Conservation (phyloP, 2,329 filamentous ascomycete genomes). For the Sporothrix curviconia region DNA sequence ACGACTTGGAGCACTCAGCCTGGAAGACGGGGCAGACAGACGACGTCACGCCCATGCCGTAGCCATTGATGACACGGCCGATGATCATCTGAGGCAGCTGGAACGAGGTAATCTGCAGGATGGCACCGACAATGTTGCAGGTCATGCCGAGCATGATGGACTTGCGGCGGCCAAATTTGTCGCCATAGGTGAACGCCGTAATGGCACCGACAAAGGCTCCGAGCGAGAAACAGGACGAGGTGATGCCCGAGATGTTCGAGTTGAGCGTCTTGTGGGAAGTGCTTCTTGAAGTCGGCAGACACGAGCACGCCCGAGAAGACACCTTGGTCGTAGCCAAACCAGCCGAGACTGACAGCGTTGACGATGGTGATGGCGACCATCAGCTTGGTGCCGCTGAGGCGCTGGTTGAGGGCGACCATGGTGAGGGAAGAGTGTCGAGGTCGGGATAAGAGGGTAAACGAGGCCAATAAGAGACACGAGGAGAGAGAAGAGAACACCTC, state of each 20-base stretch:
- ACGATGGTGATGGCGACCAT: conserved; percentile 7
- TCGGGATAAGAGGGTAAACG: not conserved
- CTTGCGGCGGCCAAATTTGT: conserved; percentile 29
- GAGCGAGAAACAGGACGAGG: conserved; percentile 37
- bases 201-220: conserved; percentile 30
- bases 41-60: conserved; percentile 31
- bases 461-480: not conserved
- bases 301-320: conserved; percentile 38
- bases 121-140: conserved; percentile 29
- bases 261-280: conserved; percentile 33
- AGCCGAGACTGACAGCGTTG: conserved; percentile 21
- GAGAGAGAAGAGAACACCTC: not conserved
- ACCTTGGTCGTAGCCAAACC: conserved; percentile 33
- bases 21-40: conserved; percentile 31
- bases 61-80: conserved; percentile 35
- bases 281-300: conserved; percentile 32
- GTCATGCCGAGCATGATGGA: conserved; percentile 28
- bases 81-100: conserved; percentile 36
- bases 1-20: conserved; percentile 28
- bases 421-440: not conserved
- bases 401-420: not conserved
- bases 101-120: conserved; percentile 30
- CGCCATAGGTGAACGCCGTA: conserved; percentile 26
- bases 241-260: conserved; percentile 37
- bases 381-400: conserved; percentile 5